Evolutionary conservation across 148 eudicot species (phyloP).

Genomic region (Mesembryanthemum crystallinum): DNA sequence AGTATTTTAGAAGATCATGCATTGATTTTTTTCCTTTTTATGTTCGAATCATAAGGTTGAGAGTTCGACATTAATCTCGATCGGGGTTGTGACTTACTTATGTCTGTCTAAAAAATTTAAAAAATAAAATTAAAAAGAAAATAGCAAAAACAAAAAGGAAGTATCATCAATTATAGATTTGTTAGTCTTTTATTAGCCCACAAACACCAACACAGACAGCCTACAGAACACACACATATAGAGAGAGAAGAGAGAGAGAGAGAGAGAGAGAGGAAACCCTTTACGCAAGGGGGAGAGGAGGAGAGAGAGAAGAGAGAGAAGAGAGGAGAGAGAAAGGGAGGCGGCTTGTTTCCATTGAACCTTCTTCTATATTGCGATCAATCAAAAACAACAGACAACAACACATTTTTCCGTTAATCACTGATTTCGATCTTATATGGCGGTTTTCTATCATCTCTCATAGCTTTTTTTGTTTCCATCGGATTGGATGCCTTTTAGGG

Average conservation of each 20-base stretch:
- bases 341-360: slow-evolving; percentile 9
- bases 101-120: no score
- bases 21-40: no score
- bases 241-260: not conserved
- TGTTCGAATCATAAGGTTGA: no score
- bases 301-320: not conserved
- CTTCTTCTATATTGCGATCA: not conserved
- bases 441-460: not conserved
- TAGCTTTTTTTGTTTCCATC: not conserved
- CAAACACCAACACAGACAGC: not conserved
- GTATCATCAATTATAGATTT: no score
- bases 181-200: not conserved
- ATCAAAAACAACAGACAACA: not conserved
- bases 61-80: no score
- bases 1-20: no score
- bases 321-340: not conserved
- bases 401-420: slow-evolving; percentile 2
- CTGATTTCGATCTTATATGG: not conserved
- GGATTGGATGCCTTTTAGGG: slow-evolving; percentile 10
- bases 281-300: not conserved
- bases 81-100: no score
- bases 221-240: not conserved
- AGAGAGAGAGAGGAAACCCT: not conserved
- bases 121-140: no score
- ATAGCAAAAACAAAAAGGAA: no score